Base-by-base conservation (phyloP, 108 stramenopile genomes). In the Stephanodiscus triporus region DNA sequence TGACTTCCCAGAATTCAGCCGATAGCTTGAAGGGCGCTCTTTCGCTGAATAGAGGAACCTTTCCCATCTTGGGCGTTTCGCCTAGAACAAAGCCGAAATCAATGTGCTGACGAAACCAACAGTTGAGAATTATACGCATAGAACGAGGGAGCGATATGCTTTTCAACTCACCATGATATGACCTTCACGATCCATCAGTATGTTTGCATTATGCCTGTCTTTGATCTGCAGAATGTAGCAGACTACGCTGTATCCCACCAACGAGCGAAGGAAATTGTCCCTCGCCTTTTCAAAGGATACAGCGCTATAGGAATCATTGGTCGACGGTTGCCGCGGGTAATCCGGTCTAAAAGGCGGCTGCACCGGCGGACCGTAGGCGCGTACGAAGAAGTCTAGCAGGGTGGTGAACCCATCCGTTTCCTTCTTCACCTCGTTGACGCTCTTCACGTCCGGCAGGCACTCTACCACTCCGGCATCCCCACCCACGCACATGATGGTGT, bases 51-150 rank as follows among this genome's bases (percentile, higher is more conserved):
- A 94, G 74, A 2, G 93, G 93, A 38, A 96, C 89, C 49, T 91
- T 91, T 54, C 90, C 90, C 91, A 93, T 92, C 60, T 97, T 97
- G 11, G 98, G 97, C 11, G 92, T 88, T 26, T 93, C 91, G 10
- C 98, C 98, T 1, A 99, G 85, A 20, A 99, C 97, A 74, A 91
- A 99, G 9, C 98, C 98, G 79, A 96, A 99, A 77, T 99, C 98
- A 63, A 99, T 99, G 85, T 99, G 98, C 68, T 75, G 26, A 24
- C 26, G 9, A 50, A 5, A 66, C 4, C 6, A 57, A 55, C 9
- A 9, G 23, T 50, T 49, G 27, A 26, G 20, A 26, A 22, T 34
- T 10, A 37, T 9, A 14, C 2, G 9, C 16, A 40, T 7, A 48
- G 29, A 26, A 51, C 42, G 53, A 36, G 17, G 14, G 10, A 62